Evolutionary conservation across 2,329 filamentous ascomycete genomes (phyloP).

Genomic region (Colletotrichum falcatum): DNA sequence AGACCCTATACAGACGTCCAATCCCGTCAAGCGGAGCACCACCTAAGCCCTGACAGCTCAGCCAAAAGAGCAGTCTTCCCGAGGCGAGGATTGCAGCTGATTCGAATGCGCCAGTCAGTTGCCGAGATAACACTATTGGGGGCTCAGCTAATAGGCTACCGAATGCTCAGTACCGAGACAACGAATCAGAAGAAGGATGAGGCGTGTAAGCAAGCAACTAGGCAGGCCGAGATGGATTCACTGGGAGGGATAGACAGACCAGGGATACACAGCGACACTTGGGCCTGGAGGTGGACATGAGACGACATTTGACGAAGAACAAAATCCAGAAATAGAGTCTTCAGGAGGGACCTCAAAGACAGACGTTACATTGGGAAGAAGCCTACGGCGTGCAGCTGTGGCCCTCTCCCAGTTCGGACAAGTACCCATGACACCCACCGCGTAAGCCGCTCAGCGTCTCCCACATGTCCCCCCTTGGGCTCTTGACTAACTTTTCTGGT

Average conservation of each 20-base stretch:
- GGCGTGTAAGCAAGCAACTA: conserved; percentile 8
- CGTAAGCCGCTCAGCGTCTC: not conserved
- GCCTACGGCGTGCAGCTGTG: too few species aligned
- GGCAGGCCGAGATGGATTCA: conserved; percentile 2
- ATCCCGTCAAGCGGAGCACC: conserved; percentile 14
- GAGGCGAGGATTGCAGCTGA: conserved; percentile 3
- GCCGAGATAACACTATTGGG: conserved; percentile 4
- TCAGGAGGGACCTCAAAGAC: too few species aligned
- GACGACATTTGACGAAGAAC: conserved; percentile 13
- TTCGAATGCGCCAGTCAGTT: not conserved
- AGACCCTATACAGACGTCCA: conserved; percentile 5
- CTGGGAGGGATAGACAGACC: conserved; percentile 2
- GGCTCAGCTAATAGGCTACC: conserved; percentile 1
- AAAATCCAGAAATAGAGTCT: conserved; percentile 19
- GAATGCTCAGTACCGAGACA: conserved; percentile 9
- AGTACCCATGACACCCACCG: conserved; percentile 5
- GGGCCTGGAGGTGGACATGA: conserved; percentile 9
- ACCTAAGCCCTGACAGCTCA: conserved; percentile 22
- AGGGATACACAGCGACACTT: not conserved
- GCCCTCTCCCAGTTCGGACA: not conserved
- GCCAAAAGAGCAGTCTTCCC: conserved; percentile 7
- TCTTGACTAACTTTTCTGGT: conserved; percentile 18
- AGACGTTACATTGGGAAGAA: too few species aligned
- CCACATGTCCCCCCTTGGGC: not conserved
- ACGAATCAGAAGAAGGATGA: conserved; percentile 21